Base-by-base conservation (phyloP, 192 early-diverging fungal genomes). In the Mortierella antarctica region DNA sequence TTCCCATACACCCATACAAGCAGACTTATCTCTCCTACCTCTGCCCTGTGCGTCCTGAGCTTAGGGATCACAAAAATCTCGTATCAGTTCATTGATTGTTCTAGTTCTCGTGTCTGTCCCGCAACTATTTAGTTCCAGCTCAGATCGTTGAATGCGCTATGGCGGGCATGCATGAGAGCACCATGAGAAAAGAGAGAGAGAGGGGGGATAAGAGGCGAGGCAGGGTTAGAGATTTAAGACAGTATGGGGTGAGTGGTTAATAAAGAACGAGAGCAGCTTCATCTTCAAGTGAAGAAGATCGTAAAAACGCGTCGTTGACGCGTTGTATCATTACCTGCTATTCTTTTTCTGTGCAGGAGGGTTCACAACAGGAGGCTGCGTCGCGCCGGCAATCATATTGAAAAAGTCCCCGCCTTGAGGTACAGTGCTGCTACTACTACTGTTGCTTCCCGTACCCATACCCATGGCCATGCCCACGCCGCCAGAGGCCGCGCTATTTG, bases 371-470 rank as follows among this genome's bases (percentile, higher is more conserved):
- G 77, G 65, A 4, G 77, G 63, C 42, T 60, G 51, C 2, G 70
- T 20, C 5, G 59, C 50, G 14, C 77, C 65, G 6, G 77, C 70
- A 52, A 80, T 80, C 70, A 72, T 72, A 48, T 60, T 58, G 60
- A 80, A 80, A 42, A 80, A 67, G 51, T 80, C 77, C 0, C 70
- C 70, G 6, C 77, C 70, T 47, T 71, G 77, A 49, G 74, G 55
- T 5, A 65, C 53, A 3, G 44, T 21, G 17, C 44, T 67, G n/a
- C 53, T 57, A 47, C 42, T 63, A 40, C 6, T 55, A 41, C 53
- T 52, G 50, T 40, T 65, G 51, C 54, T 66, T 5, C 31, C 31
- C 31, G 31, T 31, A 31, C 31, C 31, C 31, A 31, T 31, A 3
- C 31, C 31, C 31, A 31, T 31, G 31, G 1, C 31, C 31, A 31